Percentiles rank a stretch among this genome's conserved stretches.
Evolutionary conservation across 352 stramenopile genomes (phyloP).

Genomic region (Vaucheria bursata): DNA sequence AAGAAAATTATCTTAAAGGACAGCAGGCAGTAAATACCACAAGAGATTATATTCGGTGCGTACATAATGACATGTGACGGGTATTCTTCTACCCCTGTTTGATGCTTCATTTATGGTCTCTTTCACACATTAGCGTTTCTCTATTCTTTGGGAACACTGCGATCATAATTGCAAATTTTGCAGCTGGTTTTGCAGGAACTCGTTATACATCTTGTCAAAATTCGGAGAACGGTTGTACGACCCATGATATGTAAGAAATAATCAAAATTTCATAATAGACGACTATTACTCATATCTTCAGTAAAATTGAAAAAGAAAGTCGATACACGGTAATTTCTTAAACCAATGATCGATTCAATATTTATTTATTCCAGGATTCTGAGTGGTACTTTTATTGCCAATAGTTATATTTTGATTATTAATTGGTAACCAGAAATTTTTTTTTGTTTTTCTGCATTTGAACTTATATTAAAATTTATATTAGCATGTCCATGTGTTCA

Average conservation of each 20-base stretch:
- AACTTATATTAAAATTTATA: neutral
- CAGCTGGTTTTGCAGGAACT: neutral
- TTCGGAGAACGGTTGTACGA: neutral
- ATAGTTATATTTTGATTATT: neutral
- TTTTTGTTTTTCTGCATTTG: neutral
- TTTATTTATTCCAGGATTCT: neutral
- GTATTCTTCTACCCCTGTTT: neutral
- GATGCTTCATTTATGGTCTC: neutral
- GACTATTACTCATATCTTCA: neutral
- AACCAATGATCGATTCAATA: neutral
- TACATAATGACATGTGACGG: neutral
- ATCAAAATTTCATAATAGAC: too few species aligned
- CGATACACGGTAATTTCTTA: neutral
- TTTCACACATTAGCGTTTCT: neutral
- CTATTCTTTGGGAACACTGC: neutral
- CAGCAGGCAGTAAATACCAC: slow-evolving; percentile 36
- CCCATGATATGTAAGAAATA: neutral
- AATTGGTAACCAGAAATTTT: neutral
- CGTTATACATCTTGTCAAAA: neutral
- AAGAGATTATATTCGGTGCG: slow-evolving; percentile 30
- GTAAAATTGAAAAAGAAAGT: neutral
- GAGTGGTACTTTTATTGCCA: neutral
- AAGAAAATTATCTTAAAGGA: slow-evolving; percentile 23
- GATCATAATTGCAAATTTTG: slow-evolving; percentile 1
- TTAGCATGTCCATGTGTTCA: neutral